phyloP scores from a whole-genome alignment of 257 asterid genomes.

The Catharanthus roseus region DNA sequence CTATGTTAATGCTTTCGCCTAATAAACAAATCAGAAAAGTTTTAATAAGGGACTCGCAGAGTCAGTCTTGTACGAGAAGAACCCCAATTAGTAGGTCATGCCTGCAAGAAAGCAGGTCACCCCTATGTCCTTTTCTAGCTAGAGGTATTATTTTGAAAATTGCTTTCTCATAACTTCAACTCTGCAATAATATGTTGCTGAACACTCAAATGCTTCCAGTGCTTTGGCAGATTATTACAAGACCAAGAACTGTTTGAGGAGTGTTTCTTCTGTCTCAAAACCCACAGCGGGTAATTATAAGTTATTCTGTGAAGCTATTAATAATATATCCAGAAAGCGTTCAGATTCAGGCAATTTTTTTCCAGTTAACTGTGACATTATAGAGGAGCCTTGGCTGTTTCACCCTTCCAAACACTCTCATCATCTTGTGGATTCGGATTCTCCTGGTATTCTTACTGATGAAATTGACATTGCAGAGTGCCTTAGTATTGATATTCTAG shows the following conservation, averaged over 20 bases:
- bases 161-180: conserved; percentile 12
- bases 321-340: conserved; percentile 20
- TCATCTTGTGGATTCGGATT: conserved; percentile 29
- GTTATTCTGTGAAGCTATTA: conserved; percentile 20
- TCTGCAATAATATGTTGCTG: conserved; percentile 50
- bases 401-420: conserved; percentile 41
- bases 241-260: conserved; percentile 32
- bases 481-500: conserved; percentile 29
- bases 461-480: conserved; percentile 27
- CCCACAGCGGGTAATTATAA: conserved; percentile 25
- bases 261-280: conserved; percentile 35
- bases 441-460: conserved; percentile 24
- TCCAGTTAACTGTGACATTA: conserved; percentile 27
- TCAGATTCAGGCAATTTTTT: conserved; percentile 29
- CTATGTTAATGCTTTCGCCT: conserved; percentile 37
- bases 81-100: conserved; percentile 33
- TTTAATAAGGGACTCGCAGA: conserved; percentile 20
- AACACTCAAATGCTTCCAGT: conserved; percentile 85
- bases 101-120: conserved; percentile 31
- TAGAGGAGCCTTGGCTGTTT: conserved; percentile 92
- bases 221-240: conserved; percentile 64
- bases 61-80: conserved; percentile 39
- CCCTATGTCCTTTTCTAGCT: conserved; percentile 28
- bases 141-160: conserved; percentile 55
- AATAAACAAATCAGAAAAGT: conserved; percentile 38